Evolutionary conservation across 371 early-diverging fungal species (phyloP).

Genomic region (Apophysomyces elegans): DNA sequence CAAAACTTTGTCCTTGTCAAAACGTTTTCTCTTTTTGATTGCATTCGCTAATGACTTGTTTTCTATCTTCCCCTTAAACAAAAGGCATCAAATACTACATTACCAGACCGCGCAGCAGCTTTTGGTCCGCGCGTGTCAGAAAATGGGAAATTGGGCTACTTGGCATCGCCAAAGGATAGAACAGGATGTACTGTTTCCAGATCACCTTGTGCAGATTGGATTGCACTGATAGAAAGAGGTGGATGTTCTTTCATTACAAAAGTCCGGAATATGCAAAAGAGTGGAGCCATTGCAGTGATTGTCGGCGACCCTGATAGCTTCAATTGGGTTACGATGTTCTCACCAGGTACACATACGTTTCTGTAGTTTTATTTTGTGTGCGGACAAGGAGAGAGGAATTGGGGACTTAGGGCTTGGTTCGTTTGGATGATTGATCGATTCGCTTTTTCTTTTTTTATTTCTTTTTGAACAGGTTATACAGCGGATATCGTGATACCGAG

Average conservation of each 20-base stretch:
- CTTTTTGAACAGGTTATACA: conserved; percentile 59
- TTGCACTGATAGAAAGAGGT: conserved; percentile 84
- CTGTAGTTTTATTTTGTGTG: not conserved
- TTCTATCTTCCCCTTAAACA: conserved; percentile 19
- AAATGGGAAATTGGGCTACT: conserved; percentile 56
- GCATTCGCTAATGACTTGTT: conserved; percentile 25
- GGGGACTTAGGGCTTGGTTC: not conserved
- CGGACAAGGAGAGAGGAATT: not conserved
- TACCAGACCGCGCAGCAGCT: conserved; percentile 61
- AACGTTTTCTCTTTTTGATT: conserved; percentile 5
- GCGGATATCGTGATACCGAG: conserved; percentile 77
- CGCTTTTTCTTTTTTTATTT: no score
- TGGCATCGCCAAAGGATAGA: conserved; percentile 45
- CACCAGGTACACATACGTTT: conserved; percentile 56
- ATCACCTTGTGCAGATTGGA: conserved; percentile 61
- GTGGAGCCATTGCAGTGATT: conserved; percentile 87
- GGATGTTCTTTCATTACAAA: conserved; percentile 87
- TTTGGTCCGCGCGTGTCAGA: conserved; percentile 69
- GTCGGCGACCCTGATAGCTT: conserved; percentile 81
- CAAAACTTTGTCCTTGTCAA: conserved; percentile 20
- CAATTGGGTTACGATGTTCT: conserved; percentile 89
- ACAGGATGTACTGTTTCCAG: conserved; percentile 44
- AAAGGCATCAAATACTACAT: conserved; percentile 60
- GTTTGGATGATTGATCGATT: not conserved
- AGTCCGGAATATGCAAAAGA: conserved; percentile 85